Evolutionary conservation across 306 rosid genomes (phyloP), one percentile per base, ranked within the genome.

Genomic region (Senna siamea): DNA sequence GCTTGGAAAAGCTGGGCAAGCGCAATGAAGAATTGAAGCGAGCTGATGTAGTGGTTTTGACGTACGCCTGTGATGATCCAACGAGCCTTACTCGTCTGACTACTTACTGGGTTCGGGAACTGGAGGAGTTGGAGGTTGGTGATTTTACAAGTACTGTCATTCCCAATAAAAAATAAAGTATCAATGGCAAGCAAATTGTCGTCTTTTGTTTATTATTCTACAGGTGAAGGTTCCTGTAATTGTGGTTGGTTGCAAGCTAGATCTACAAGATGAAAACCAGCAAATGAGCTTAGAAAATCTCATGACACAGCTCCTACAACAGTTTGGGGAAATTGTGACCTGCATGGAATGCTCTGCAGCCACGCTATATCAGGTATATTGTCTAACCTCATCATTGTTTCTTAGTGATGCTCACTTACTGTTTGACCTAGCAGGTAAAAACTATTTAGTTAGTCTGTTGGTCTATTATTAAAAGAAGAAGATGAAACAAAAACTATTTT

Each of bases 21-120:
- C 88, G 89, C 48, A 82, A 87, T 48, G 93, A 93, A 64, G 97
- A 93, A 60, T 65, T 93, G 83, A 87, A 76, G 85, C 85, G 82
- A 44, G 97, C 98, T 40, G 97, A 93, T 85, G 97, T 55, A 5
- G 92, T 91, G 57, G 80, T 93, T 73, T 70, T 91, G 62, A 91
- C 96, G 11, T 93, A 93, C 59, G 92, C 96, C 9, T 91, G 97
- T 80, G 92, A 91, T 74, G 89, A 91, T 55, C 86, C 88, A 0
- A 38, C 32, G 40, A 85, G 92, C 12, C 84, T 87, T 72, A 38
- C 60, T 22, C 92, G 97, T 38, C 79, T 93, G 78, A 73, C 81
- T 34, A 74, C 85, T 66, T 84, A 82, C 84, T 93, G 96, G 97
- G 88, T 91, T 20, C 83, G 37, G 38, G 97, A 93, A 74, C 79